Evolutionary conservation across 805 yeast species (phyloP).

Genomic region (Wickerhamiella vanderwaltii): DNA sequence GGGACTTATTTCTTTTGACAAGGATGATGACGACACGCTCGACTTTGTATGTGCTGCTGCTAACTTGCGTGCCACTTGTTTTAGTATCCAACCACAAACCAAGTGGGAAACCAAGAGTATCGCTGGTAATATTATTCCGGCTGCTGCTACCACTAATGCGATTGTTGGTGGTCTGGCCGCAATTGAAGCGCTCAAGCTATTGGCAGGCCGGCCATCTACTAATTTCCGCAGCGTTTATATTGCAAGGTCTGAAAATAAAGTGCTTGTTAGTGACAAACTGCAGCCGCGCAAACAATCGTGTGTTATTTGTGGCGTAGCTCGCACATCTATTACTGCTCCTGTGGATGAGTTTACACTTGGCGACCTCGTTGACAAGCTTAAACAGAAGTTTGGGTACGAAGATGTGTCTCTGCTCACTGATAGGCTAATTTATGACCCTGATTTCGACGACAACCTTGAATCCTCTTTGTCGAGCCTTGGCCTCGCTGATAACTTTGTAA

Average conservation of each 20-base stretch:
- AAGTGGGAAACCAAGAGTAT: slow-evolving; percentile 78
- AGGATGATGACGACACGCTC: slow-evolving; percentile 87
- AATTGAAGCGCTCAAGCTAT: slow-evolving; percentile 50
- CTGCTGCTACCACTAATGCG: slow-evolving; percentile 96
- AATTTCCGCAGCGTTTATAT: slow-evolving; percentile 36
- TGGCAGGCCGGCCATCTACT: slow-evolving; percentile 24
- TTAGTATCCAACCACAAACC: slow-evolving; percentile 68
- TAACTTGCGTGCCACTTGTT: slow-evolving; percentile 74
- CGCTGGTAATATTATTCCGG: slow-evolving; percentile 97
- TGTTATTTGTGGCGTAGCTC: slow-evolving; percentile 35
- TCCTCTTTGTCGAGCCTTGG: slow-evolving; percentile 41
- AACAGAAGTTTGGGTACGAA: slow-evolving; percentile 40
- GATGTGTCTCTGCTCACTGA: slow-evolving; percentile 47
- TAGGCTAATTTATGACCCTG: slow-evolving; percentile 66
- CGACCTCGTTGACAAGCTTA: slow-evolving; percentile 41
- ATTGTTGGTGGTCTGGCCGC: slow-evolving; percentile 84
- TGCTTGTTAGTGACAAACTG: slow-evolving; percentile 51
- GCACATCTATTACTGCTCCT: slow-evolving; percentile 22
- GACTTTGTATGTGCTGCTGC: slow-evolving; percentile 87
- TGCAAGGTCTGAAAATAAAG: slow-evolving; percentile 46
- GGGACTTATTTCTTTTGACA: slow-evolving; percentile 49
- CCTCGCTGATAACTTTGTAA: slow-evolving; percentile 51
- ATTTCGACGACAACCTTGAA: slow-evolving; percentile 66
- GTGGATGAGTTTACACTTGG: slow-evolving; percentile 32
- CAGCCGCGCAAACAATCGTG: slow-evolving; percentile 60